Evolutionary conservation across 352 stramenopile genomes (phyloP), one percentile per base, ranked within the genome.

Genomic region (Pythium aristosporum): DNA sequence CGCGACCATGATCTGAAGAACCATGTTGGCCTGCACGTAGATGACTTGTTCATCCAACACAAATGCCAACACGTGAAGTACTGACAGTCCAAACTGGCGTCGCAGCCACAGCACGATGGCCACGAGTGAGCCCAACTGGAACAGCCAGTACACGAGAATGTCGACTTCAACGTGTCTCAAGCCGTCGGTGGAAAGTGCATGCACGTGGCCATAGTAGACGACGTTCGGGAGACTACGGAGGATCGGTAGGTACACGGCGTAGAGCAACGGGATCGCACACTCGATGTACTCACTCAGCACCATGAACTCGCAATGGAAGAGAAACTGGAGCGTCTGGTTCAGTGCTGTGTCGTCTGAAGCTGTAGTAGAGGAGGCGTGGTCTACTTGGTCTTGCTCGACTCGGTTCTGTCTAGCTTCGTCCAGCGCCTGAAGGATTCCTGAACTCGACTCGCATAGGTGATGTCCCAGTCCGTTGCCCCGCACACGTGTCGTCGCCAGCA

Each of bases 261-360:
- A 79, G 6, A 76, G 28, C 8, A 72, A 7, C 6, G 68, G 68
- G 42, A 76, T 61, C 6, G 61, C 48, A 18, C 53, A 61, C 57
- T 76, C 65, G 28, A 75, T 63, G 55, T 70, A 76, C 64, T 77
- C 68, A 44, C 65, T 52, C 37, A 75, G 30, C 16, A 70, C 39
- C 21, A 72, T 46, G 21, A 69, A 71, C 46, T 74, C 68, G 54
- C 53, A 71, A 10, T 68, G 53, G 51, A 74, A 74, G 10, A 74
- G 63, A n/a, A 67, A 16, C 11, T 37, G 30, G 2, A 67, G 51
- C n/a, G 61, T 49, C 36, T 67, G 52, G 20, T 61, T 49, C 11
- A 62, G 25, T 9, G 42, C 48, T 6, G 36, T 20, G 18, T 58
- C 52, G 5, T 58, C 41, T n/a, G n/a, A n/a, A n/a, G n/a, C n/a